Percentiles rank a stretch among this genome's conserved stretches.
Conservation (phyloP, 352 stramenopile genomes). For the Pythium oligandrum region DNA sequence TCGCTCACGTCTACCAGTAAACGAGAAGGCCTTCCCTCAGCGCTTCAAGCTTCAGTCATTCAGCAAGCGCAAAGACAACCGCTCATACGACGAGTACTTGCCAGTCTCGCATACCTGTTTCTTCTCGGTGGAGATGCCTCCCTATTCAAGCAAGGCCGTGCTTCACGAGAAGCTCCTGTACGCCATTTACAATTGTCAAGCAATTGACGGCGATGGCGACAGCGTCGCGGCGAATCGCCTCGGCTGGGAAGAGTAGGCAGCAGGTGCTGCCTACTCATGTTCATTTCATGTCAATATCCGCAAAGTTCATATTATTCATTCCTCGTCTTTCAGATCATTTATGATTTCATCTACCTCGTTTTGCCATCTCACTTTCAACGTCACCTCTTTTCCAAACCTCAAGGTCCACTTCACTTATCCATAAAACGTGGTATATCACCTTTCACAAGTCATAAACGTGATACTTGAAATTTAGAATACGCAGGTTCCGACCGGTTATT, state of each 20-base stretch:
- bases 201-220: conserved; percentile 88
- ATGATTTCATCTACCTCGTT: too few relatives aligned
- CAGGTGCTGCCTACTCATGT: too few relatives aligned
- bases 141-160: conserved; percentile 87
- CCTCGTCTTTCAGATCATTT: too few relatives aligned
- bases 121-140: conserved; percentile 94
- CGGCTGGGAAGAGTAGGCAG: conserved; percentile 64
- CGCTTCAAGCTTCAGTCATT: conserved; percentile 90
- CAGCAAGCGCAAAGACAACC: conserved; percentile 39
- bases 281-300: too few relatives aligned
- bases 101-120: conserved; percentile 98
- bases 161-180: conserved; percentile 82
- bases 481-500: too few relatives aligned
- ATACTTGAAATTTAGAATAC: too few relatives aligned
- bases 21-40: conserved; percentile 83
- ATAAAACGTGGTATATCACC: too few relatives aligned
- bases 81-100: conserved; percentile 79
- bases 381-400: too few relatives aligned
- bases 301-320: too few relatives aligned
- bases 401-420: too few relatives aligned
- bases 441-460: too few relatives aligned
- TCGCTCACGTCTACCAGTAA: conserved; percentile 78
- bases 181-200: conserved; percentile 92
- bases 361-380: too few relatives aligned
- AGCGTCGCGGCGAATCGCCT: conserved; percentile 71